Evolutionary conservation across 495 filamentous ascomycete genomes (phyloP), one percentile per base, ranked within the genome.

Genomic region (Ramalina intermedia): DNA sequence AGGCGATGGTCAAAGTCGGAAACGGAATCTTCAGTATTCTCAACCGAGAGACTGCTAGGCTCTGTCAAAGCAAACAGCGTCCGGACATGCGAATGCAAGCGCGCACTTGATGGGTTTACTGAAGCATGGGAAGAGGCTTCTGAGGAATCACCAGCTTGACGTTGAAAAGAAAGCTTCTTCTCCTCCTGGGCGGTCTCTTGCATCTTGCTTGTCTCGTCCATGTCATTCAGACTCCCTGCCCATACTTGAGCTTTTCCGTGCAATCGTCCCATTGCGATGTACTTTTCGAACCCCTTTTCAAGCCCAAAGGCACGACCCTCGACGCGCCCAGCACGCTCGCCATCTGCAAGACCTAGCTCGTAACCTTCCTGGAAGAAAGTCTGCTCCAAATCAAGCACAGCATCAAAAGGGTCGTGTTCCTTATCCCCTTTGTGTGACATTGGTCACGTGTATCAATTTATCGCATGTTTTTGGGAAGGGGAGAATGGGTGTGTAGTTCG

Each of bases 241-340:
- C 89, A 96, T 37, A 96, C 75, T 1, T 81, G 63, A 3, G 84
- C 78, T 58, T 77, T 80, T n/a, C 91, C 88, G 56, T 89, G 83
- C 18, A 99, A 60, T 47, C 70, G 71, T 1, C 91, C 93, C 57
- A 87, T 74, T 49, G 84, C 80, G 13, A 79, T 55, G 56, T 86
- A 94, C 65, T 94, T 96, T 58, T 91, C 85, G 50, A 90, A 96
- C 1, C 89, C 91, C 55, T 91, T 93, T 58, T 93, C 84, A 3
- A 96, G 73, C 0, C 90, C 91, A 60, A 96, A 85, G 12, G 84
- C 71, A 35, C 85, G 83, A 37, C 93, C 93, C 73, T 99, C 91
- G 41, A 82, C 76, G 26, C 78, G 80, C 11, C 93, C 91, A 13
- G 86, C 79, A 55, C 73, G 69, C n/a, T 76, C 69, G 23, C 91